phyloP scores from a whole-genome alignment of 2,329 filamentous ascomycete species.

The Fusarium newnesense region DNA sequence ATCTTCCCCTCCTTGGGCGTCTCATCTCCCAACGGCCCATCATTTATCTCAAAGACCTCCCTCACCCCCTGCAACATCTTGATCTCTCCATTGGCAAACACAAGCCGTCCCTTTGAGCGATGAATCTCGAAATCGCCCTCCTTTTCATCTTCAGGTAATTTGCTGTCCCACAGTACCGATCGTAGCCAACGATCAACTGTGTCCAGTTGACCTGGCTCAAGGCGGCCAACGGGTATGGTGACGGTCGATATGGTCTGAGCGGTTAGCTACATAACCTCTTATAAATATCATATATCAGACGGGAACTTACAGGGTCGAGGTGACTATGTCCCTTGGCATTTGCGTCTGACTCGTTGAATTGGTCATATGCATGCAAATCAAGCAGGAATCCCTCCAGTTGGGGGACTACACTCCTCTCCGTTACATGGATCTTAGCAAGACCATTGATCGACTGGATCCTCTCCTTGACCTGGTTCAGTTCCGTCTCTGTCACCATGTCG shows the following conservation, averaged over 20 bases:
- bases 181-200: constrained; percentile 84
- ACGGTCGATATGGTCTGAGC: constrained; percentile 83
- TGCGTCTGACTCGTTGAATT: constrained; percentile 78
- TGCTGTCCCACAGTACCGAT: constrained; percentile 83
- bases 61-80: constrained; percentile 91
- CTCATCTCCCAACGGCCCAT: constrained; percentile 57
- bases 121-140: constrained; percentile 78
- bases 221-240: constrained; percentile 72
- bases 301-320: constrained; percentile 78
- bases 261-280: constrained; percentile 26
- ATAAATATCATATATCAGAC: neutral
- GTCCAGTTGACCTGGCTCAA: constrained; percentile 67
- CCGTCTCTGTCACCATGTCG: constrained; percentile 78
- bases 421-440: constrained; percentile 84
- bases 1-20: constrained; percentile 62
- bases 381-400: constrained; percentile 86
- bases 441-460: constrained; percentile 89
- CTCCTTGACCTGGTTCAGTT: constrained; percentile 75
- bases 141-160: constrained; percentile 61
- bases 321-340: constrained; percentile 85
- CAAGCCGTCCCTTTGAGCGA: constrained; percentile 83
- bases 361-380: constrained; percentile 92
- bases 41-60: constrained; percentile 92
- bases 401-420: constrained; percentile 81
- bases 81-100: constrained; percentile 69